Base-by-base conservation (phyloP, 129 eudicot species). In the Solidago caesia region DNA sequence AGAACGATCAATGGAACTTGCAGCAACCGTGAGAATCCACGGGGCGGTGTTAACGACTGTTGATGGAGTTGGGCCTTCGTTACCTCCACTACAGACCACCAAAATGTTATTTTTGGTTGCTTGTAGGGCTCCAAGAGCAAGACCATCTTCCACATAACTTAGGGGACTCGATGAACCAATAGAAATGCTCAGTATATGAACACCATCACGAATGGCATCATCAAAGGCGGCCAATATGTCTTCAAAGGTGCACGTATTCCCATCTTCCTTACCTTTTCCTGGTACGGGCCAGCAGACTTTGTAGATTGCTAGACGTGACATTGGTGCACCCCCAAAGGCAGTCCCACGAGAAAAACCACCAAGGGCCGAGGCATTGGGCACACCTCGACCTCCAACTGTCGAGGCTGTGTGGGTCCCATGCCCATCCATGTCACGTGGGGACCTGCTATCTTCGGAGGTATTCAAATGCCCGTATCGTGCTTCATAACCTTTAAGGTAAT, bases 341-440 rank as follows among this genome's bases (percentile, higher is more conserved):
- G 97, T 95, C 62, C 99, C 99, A 25, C 46, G 16, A 55, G 88
- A 93, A 52, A 88, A 87, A n/a, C 92, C 90, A 8, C 97, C 97
- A 0, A 91, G 76, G 79, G 96, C 89, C 1, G 91, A 81, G 66
- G 52, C 89, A 5, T 82, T 68, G 1, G 75, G 78, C 33, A 95
- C 97, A 39, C 78, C 77, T 9, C 85, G 85, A 63, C 99, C 99
- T 55, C 82, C 97, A 0, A 70, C 95, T 0, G 97, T 95, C 1
- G 99, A 95, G 29, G 97, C 79, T 4, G 99, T 95, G 85, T 95
- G 99, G 66, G 95, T 91, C 80, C 99, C 99, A 48, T 95, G 99
- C 16, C 99, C 99, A 44, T 91, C 96, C 83, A 68, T 84, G 90
- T 95, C 99, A 33, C 99, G 90, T 0, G 99, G 96, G 47, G 99